Conservation (phyloP, 495 filamentous ascomycete species). For the Xylaria acuta region DNA sequence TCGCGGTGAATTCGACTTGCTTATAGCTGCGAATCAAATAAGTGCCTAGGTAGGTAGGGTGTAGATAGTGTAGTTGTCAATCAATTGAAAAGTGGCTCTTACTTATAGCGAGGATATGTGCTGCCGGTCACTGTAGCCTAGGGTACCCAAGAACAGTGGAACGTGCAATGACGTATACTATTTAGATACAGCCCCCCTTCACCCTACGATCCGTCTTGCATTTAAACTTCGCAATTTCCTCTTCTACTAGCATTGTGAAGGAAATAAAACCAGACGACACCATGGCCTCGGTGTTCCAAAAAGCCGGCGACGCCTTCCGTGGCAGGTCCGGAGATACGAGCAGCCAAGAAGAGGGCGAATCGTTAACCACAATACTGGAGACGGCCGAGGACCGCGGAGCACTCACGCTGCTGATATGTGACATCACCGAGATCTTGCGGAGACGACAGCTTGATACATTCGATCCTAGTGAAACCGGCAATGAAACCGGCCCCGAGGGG, state of each 20-base stretch:
- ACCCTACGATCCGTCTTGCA: neutral
- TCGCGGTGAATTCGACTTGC: no score
- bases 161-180: slow-evolving; percentile 1
- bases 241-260: neutral
- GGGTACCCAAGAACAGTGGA: neutral
- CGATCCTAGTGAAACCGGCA: slow-evolving; percentile 40
- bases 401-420: slow-evolving; percentile 44
- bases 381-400: slow-evolving; percentile 45
- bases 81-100: neutral
- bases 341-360: slow-evolving; percentile 35
- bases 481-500: slow-evolving; percentile 32
- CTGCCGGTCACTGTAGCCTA: neutral
- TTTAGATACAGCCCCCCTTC: neutral
- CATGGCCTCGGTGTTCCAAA: slow-evolving; percentile 36
- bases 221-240: neutral
- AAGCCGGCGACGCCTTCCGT: slow-evolving; percentile 32
- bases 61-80: neutral
- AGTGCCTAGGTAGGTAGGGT: neutral
- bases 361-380: slow-evolving; percentile 36
- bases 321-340: slow-evolving; percentile 18
- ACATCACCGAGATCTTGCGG: slow-evolving; percentile 51
- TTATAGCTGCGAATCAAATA: neutral
- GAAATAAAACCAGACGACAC: neutral
- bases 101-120: neutral
- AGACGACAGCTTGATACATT: slow-evolving; percentile 46